phyloP scores from a whole-genome alignment of 129 eudicot genomes.

The Centrapalus pauciflorus region DNA sequence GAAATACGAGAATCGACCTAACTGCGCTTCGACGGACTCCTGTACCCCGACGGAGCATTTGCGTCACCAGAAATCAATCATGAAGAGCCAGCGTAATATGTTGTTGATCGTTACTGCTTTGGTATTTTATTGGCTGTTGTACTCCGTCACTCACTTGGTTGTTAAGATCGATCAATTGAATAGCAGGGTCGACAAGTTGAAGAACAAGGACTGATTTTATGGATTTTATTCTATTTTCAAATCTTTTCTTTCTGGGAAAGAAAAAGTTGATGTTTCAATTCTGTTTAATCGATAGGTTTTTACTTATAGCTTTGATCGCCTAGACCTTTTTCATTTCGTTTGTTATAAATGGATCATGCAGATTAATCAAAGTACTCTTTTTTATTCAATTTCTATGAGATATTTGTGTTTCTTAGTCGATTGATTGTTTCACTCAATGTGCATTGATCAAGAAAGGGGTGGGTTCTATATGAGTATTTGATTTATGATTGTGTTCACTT shows the following conservation, averaged over 20 bases:
- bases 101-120: slow-evolving; percentile 61
- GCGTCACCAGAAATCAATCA: slow-evolving; percentile 78
- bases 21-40: slow-evolving; percentile 42
- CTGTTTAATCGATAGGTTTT: background rate
- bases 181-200: slow-evolving; percentile 55
- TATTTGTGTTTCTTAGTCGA: background rate
- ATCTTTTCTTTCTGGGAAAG: background rate
- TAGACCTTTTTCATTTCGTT: background rate
- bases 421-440: background rate
- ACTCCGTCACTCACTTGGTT: slow-evolving; percentile 52
- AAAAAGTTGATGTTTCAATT: background rate
- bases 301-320: background rate
- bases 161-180: slow-evolving; percentile 49
- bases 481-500: background rate
- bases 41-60: slow-evolving; percentile 58
- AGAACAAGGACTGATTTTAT: slow-evolving; percentile 36
- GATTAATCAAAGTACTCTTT: background rate
- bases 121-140: slow-evolving; percentile 70
- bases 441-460: no score
- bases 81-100: slow-evolving; percentile 73
- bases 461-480: no score
- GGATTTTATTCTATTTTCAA: background rate
- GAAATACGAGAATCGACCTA: slow-evolving; percentile 75
- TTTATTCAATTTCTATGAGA: background rate
- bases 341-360: slow-evolving; percentile 10